Base-by-base conservation (phyloP, 2,329 filamentous ascomycete genomes). In the Zasmidium cellare region DNA sequence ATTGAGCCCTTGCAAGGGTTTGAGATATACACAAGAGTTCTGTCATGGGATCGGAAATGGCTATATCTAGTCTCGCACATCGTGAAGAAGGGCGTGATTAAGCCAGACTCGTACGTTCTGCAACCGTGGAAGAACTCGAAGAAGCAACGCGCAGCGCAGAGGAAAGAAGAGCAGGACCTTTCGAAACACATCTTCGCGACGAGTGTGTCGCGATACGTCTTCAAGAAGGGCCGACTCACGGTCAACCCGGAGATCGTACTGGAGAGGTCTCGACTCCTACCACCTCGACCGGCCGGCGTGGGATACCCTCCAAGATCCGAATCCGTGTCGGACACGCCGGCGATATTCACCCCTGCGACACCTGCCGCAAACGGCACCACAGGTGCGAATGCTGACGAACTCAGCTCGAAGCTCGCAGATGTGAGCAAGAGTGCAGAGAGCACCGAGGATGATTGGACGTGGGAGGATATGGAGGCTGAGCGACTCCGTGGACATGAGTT, bases 191-290 rank as follows among this genome's bases (percentile, higher is more conserved):
- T 82, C n/a, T 80, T 75, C 61, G 79, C 79, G 9, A 80, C 77
- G n/a, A 77, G 75, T 7, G 71, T 82, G 35, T 75, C 79, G 1
- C 75, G 79, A 51, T 82, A 82, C 60, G 79, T 81, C 2, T 75
- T 80, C 58, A 82, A 82, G 68, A 76, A 76, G 60, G 79, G 79
- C 1, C 81, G 93, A 22, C 80, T 94, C 68, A 97, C 93, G 0
- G 85, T 97, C 3, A 86, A 92, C 63, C 92, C 94, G 0, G 88
- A 92, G 65, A 80, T 89, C 48, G 80, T 93, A 7, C 79, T 97
- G 23, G 80, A 84, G 46, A 83, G 87, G 35, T 88, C 87, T 51
- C 86, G 87, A 1, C 78, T 97, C 71, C 77, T 97, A 51, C 94
- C 94, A 0, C 77, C 82, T 57, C 82, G 87, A 49, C 91, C 91